These are phyloP conservation scores for Anethum foeniculum DNA, from an alignment of 140 eudicot species.

Conservation along the genomic window DNA sequence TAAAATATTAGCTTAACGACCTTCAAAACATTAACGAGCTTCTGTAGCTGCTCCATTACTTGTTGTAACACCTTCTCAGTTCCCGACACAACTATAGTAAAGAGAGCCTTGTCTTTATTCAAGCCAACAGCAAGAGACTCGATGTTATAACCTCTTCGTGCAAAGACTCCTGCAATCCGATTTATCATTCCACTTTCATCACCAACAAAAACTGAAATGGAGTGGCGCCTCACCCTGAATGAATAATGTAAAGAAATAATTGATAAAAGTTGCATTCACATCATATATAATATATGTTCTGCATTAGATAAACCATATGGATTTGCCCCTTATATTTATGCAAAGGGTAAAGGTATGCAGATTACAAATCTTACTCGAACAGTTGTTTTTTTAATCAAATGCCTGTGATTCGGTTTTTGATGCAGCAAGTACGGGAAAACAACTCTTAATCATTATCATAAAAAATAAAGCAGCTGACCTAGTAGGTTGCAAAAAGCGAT, in stretches of 20 bases:
- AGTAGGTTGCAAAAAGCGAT: no score
- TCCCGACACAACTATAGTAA: constrained; percentile 91
- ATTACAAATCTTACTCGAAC: no score
- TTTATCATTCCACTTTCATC: constrained; percentile 99
- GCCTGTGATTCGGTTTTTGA: no score
- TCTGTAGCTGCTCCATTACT: constrained; percentile 83
- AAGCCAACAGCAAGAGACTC: constrained; percentile 98
- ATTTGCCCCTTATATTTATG: no score
- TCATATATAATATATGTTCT: not conserved
- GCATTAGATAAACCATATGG: no score
- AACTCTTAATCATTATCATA: no score
- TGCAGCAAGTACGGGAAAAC: no score
- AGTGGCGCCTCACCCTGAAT: constrained; percentile 74
- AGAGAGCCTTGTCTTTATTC: constrained; percentile 91
- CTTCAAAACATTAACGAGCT: constrained; percentile 90
- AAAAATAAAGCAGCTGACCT: no score
- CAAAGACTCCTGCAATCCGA: constrained; percentile 96
- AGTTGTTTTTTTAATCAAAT: no score
- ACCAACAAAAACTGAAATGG: constrained; percentile 85
- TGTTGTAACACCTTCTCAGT: constrained; percentile 83
- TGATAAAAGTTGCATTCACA: not conserved
- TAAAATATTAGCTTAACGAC: constrained; percentile 22
- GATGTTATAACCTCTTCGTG: constrained; percentile 88
- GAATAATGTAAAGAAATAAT: not conserved
- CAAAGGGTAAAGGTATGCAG: no score